Evolutionary conservation across 2,329 filamentous ascomycete genomes (phyloP).

Genomic region (Monilinia fructicola): DNA sequence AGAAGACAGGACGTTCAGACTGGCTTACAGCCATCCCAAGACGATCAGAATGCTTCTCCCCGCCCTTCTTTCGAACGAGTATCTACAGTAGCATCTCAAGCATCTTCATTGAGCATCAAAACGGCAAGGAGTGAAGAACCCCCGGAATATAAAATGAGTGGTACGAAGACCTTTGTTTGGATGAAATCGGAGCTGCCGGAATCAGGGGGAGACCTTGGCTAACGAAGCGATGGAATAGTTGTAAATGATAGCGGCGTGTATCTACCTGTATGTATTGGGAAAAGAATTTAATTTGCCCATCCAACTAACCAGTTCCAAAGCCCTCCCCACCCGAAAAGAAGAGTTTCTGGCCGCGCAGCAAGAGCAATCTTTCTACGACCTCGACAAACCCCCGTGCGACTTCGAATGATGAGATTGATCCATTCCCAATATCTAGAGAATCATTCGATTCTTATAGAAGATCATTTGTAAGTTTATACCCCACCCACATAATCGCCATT

Average conservation of each 20-base stretch:
- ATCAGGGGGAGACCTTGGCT: slow-evolving; percentile 23
- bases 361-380: slow-evolving; percentile 52
- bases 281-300: slow-evolving; percentile 24
- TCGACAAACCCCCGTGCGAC: slow-evolving; percentile 59
- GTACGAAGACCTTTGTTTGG: slow-evolving; percentile 49
- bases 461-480: slow-evolving; percentile 73
- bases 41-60: slow-evolving; percentile 54
- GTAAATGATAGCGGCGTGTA: slow-evolving; percentile 96
- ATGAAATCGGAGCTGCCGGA: slow-evolving; percentile 2
- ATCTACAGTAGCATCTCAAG: slow-evolving; percentile 61
- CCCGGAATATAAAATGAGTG: slow-evolving; percentile 77
- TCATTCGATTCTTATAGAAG: slow-evolving; percentile 96
- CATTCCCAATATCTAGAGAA: slow-evolving; percentile 92
- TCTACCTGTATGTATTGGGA: slow-evolving; percentile 73
- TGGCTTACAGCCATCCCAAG: slow-evolving; percentile 37
- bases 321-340: slow-evolving; percentile 89
- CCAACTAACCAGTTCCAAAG: slow-evolving; percentile 46
- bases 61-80: slow-evolving; percentile 59
- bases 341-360: slow-evolving; percentile 65
- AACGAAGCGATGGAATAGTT: slow-evolving; percentile 54
- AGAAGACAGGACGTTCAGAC: slow-evolving; percentile 51
- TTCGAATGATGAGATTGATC: slow-evolving; percentile 67
- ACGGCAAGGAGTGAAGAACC: slow-evolving; percentile 62
- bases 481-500: neutral
- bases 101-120: slow-evolving; percentile 61